Evolutionary conservation across 345 rosid species (phyloP).

Genomic region (Orychophragmus violaceus): DNA sequence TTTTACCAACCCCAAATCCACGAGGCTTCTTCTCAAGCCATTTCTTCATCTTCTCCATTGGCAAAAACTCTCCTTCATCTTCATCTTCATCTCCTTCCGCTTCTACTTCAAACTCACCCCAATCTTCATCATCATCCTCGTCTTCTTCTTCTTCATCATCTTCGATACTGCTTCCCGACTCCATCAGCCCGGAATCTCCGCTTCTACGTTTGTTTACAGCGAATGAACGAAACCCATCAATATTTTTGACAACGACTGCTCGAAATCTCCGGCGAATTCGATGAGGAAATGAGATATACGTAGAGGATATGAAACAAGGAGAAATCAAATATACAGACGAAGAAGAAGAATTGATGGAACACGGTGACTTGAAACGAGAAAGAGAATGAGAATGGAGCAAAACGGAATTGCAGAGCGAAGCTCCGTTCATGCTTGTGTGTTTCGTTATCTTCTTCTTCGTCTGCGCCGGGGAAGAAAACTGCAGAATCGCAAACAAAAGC

Average conservation of each 20-base stretch:
- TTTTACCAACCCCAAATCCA: conserved; percentile 75
- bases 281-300: conserved; percentile 7
- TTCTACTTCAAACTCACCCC: conserved; percentile 27
- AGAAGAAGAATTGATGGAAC: not conserved
- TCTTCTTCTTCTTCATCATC: not conserved
- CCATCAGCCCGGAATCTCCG: not conserved
- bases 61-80: conserved; percentile 40
- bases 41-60: conserved; percentile 52
- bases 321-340: not conserved
- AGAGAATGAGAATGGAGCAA: conserved; percentile 6
- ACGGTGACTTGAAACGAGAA: not conserved
- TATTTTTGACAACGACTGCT: not conserved
- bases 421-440: conserved; percentile 19
- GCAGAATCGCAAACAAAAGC: not conserved
- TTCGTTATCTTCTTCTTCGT: conserved; percentile 31
- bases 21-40: conserved; percentile 69
- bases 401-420: conserved; percentile 25
- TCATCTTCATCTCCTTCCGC: conserved; percentile 35
- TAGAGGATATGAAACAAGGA: not conserved
- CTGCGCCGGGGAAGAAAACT: not conserved
- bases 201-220: conserved; percentile 25
- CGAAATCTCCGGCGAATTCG: conserved; percentile 19
- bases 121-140: conserved; percentile 29
- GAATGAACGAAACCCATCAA: conserved; percentile 8
- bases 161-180: conserved; percentile 5